phyloP scores from a whole-genome alignment of 2,329 filamentous ascomycete genomes.

The Canariomyces notabilis region DNA sequence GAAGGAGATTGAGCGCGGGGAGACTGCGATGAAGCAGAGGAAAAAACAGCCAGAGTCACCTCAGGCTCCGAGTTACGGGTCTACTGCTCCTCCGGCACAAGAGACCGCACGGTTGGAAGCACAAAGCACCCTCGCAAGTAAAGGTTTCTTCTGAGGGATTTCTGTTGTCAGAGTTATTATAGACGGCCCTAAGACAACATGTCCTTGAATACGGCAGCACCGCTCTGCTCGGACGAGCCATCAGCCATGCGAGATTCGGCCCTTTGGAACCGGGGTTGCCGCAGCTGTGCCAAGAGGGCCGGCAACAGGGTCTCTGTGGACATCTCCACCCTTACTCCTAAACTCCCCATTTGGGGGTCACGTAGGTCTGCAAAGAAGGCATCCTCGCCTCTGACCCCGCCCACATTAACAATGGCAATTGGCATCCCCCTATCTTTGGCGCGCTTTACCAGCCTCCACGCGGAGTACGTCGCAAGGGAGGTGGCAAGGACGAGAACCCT shows the following conservation, averaged over 20 bases:
- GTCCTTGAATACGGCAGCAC: constrained; percentile 48
- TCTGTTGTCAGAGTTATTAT: constrained; percentile 9
- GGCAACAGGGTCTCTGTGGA: constrained; percentile 55
- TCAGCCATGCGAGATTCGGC: neutral
- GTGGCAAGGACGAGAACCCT: constrained; percentile 78
- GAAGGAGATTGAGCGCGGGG: constrained; percentile 61
- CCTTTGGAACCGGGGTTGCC: constrained; percentile 25
- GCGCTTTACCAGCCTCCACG: constrained; percentile 81
- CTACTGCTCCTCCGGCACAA: constrained; percentile 22
- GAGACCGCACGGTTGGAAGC: constrained; percentile 14
- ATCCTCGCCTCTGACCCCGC: constrained; percentile 78
- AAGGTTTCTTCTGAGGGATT: constrained; percentile 43
- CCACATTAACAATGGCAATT: constrained; percentile 81
- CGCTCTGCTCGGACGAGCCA: constrained; percentile 22
- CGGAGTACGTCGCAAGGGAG: constrained; percentile 90
- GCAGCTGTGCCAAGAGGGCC: constrained; percentile 48
- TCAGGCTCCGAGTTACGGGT: constrained; percentile 21
- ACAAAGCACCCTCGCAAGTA: constrained; percentile 15
- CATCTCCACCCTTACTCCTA: constrained; percentile 53
- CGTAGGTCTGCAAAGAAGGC: constrained; percentile 57
- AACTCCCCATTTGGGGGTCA: constrained; percentile 45
- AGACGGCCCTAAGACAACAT: constrained; percentile 48
- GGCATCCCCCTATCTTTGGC: constrained; percentile 79
- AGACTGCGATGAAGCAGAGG: constrained; percentile 45
- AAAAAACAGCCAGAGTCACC: constrained; percentile 33